Conservation (phyloP, 2,329 filamentous ascomycete species). For the Colletotrichum caudatum region DNA sequence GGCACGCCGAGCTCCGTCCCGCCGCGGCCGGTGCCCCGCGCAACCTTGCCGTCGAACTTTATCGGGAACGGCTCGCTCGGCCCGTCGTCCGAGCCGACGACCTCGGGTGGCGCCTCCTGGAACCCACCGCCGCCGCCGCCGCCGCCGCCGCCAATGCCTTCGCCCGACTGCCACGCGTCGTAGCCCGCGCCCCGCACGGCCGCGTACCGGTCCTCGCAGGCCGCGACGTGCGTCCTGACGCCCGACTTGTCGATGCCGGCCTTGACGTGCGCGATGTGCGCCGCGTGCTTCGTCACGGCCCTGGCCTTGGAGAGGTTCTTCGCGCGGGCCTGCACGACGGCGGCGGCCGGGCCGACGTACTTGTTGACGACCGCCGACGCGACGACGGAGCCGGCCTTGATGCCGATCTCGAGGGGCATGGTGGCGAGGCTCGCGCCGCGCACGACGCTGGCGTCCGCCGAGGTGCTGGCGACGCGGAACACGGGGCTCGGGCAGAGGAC, state of each 20-base stretch:
- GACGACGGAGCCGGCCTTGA: conserved; percentile 66
- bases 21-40: conserved; percentile 57
- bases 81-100: conserved; percentile 63
- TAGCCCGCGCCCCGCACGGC: conserved; percentile 51
- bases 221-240: conserved; percentile 49
- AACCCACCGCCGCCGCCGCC: conserved; percentile 46
- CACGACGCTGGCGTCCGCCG: conserved; percentile 69
- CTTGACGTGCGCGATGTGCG: conserved; percentile 11
- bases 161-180: conserved; percentile 48
- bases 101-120: conserved; percentile 47
- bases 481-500: conserved; percentile 74
- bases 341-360: conserved; percentile 52
- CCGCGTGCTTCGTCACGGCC: conserved; percentile 19
- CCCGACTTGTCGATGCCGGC: conserved; percentile 44
- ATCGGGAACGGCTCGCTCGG: conserved; percentile 67
- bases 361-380: conserved; percentile 59
- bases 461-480: conserved; percentile 76
- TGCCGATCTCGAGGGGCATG: conserved; percentile 74
- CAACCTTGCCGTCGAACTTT: conserved; percentile 62
- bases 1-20: conserved; percentile 59
- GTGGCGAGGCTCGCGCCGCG: conserved; percentile 74
- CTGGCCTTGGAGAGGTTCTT: conserved; percentile 47
- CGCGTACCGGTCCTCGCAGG: conserved; percentile 54
- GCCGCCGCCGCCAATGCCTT: conserved; percentile 41
- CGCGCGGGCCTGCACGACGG: conserved; percentile 56